A percentile compares a stretch with the other conserved stretches of the same genome.
phyloP scores from a whole-genome alignment of 1,284 basidiomycete genomes.

The Cryptococcus sp. region DNA sequence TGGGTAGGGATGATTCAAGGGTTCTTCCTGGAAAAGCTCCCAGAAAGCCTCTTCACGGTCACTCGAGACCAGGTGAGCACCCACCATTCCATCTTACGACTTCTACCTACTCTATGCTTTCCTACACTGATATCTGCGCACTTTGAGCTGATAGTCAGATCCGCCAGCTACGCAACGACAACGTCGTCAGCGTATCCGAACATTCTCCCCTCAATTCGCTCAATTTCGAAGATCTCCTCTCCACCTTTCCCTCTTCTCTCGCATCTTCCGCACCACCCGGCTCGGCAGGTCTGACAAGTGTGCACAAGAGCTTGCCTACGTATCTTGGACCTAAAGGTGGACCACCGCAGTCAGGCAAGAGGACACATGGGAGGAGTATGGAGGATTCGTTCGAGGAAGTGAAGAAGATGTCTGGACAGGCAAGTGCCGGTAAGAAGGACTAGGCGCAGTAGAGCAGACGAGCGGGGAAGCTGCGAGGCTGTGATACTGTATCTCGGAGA shows the following conservation, averaged over 20 bases:
- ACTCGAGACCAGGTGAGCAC: constrained; percentile 57
- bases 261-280: constrained; percentile 26
- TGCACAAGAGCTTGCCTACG: constrained; percentile 56
- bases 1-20: constrained; percentile 58
- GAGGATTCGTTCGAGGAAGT: constrained; percentile 14
- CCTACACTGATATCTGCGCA: not conserved
- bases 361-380: constrained; percentile 31
- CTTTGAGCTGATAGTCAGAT: constrained; percentile 49
- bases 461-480: no score
- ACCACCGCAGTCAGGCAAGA: constrained; percentile 27
- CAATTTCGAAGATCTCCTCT: constrained; percentile 51
- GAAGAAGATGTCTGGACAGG: constrained; percentile 10
- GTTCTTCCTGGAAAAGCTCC: constrained; percentile 57
- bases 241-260: constrained; percentile 38
- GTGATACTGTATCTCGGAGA: no score
- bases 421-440: not conserved
- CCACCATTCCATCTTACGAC: not conserved
- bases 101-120: not conserved
- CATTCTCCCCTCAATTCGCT: constrained; percentile 40
- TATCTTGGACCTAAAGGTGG: constrained; percentile 48
- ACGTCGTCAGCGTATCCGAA: constrained; percentile 49
- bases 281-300: constrained; percentile 48
- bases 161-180: constrained; percentile 57
- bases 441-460: no score
- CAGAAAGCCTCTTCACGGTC: constrained; percentile 60